phyloP scores from a whole-genome alignment of 148 eudicot species.

The Spergularia marina region DNA sequence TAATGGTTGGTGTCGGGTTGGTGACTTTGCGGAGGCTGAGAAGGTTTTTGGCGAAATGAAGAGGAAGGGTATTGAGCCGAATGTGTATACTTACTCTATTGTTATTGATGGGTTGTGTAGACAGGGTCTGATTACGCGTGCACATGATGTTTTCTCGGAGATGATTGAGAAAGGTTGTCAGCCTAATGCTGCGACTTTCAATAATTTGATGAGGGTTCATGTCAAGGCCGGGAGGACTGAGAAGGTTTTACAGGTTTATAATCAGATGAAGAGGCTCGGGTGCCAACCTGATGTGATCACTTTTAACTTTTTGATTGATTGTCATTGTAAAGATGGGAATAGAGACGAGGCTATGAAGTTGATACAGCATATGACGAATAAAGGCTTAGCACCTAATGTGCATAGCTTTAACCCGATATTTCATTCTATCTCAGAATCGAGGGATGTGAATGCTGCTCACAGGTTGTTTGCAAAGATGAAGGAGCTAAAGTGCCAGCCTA shows the following conservation, averaged over 20 bases:
- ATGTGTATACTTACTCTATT: conserved; percentile 68
- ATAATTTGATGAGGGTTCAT: conserved; percentile 85
- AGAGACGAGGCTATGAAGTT: conserved; percentile 74
- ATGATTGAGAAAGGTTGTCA: conserved; percentile 72
- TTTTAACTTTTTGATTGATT: conserved; percentile 66
- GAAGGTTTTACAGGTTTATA: conserved; percentile 77
- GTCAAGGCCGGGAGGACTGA: conserved; percentile 71
- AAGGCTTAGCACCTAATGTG: conserved; percentile 56
- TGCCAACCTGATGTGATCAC: conserved; percentile 67
- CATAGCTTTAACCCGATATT: conserved; percentile 77
- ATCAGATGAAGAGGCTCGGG: conserved; percentile 76
- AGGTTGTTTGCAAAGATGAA: conserved; percentile 66
- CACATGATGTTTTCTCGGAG: conserved; percentile 87
- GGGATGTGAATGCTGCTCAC: conserved; percentile 83
- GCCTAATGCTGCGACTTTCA: conserved; percentile 77
- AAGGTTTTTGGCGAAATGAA: conserved; percentile 83
- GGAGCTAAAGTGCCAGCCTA: conserved; percentile 62
- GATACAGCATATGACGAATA: conserved; percentile 62
- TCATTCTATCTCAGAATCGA: conserved; percentile 38
- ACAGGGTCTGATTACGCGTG: conserved; percentile 70
- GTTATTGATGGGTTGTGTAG: conserved; percentile 89
- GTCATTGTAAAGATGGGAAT: conserved; percentile 74
- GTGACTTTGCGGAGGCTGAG: conserved; percentile 69
- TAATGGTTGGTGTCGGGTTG: conserved; percentile 81
- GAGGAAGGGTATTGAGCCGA: conserved; percentile 59